Evolutionary conservation across 202 grass and related monocot genomes (phyloP).

Genomic region (Saccharum hybrid): DNA sequence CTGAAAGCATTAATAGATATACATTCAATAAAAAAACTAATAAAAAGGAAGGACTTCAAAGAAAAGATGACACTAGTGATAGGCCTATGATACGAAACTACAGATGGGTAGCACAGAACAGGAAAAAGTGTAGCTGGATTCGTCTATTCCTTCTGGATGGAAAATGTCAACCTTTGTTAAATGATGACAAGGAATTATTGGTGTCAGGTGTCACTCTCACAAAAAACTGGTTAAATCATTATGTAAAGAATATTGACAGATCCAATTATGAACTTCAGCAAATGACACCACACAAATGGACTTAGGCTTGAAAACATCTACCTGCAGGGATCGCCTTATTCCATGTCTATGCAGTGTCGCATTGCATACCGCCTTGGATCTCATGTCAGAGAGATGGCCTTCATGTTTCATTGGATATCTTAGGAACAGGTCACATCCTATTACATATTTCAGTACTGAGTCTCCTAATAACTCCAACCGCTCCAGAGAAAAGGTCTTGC

Average conservation of each 20-base stretch:
- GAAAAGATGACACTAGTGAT: constrained; percentile 7
- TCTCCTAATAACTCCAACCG: constrained; percentile 88
- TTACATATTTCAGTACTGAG: constrained; percentile 85
- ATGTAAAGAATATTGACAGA: constrained; percentile 31
- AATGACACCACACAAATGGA: constrained; percentile 36
- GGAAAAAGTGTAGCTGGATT: neutral
- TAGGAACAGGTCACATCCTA: constrained; percentile 76
- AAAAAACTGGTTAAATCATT: constrained; percentile 13
- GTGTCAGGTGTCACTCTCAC: neutral
- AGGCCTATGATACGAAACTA: constrained; percentile 6
- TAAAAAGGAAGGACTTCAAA: neutral
- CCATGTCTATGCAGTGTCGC: constrained; percentile 83
- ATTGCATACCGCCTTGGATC: constrained; percentile 74
- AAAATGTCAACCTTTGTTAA: constrained; percentile 2
- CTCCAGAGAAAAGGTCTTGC: constrained; percentile 88
- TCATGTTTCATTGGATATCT: constrained; percentile 84
- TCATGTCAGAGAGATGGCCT: constrained; percentile 75
- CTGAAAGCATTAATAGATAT: constrained; percentile 55
- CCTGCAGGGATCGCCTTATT: constrained; percentile 76
- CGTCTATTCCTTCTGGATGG: neutral
- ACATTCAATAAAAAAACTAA: constrained; percentile 37
- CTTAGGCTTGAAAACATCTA: constrained; percentile 42
- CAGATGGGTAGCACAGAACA: neutral
- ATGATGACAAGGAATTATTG: constrained; percentile 2
- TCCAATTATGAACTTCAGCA: constrained; percentile 27